Percentiles rank a stretch among this genome's conserved stretches.
Conservation (phyloP, 1,139 yeast genomes). For the Candida labiduridarum region DNA sequence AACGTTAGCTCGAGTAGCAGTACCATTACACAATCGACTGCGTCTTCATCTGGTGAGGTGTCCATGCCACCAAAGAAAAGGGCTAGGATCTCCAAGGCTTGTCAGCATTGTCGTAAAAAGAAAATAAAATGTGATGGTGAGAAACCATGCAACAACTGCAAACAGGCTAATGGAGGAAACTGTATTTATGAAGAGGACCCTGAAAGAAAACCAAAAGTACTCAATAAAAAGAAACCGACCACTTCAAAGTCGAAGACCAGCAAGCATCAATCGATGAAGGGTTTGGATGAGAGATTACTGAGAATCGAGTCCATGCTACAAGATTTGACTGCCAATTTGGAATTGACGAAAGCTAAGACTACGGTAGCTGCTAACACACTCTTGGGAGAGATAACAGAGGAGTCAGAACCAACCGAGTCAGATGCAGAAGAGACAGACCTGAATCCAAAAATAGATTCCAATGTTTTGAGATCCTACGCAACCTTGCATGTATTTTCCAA, state of each 20-base stretch:
- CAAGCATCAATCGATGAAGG: slow-evolving; percentile 8
- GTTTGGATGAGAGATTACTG: slow-evolving; percentile 8
- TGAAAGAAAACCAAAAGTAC: slow-evolving; percentile 17
- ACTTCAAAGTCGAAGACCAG: slow-evolving; percentile 11
- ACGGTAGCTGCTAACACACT: background rate
- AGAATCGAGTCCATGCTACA: slow-evolving; percentile 13
- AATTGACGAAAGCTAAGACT: slow-evolving; percentile 1
- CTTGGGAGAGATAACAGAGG: slow-evolving; percentile 1
- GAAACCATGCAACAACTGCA: slow-evolving; percentile 46
- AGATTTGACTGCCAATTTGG: slow-evolving; percentile 12
- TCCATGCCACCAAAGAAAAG: slow-evolving; percentile 6
- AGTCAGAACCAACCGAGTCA: slow-evolving; percentile 2
- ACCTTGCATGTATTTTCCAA: slow-evolving; percentile 35
- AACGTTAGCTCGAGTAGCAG: background rate
- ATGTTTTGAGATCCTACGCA: slow-evolving; percentile 37
- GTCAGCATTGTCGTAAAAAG: slow-evolving; percentile 52
- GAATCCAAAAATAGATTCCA: slow-evolving; percentile 16
- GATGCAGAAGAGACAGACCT: background rate
- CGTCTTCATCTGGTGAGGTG: background rate
- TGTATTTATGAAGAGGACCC: slow-evolving; percentile 32
- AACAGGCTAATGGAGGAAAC: slow-evolving; percentile 23
- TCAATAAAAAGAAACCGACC: background rate
- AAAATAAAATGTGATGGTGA: slow-evolving; percentile 54
- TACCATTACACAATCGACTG: slow-evolving; percentile 3
- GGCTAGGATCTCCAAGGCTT: slow-evolving; percentile 49